Base-by-base conservation (phyloP, 1,284 basidiomycete species). In the Rhizoctonia solani region DNA sequence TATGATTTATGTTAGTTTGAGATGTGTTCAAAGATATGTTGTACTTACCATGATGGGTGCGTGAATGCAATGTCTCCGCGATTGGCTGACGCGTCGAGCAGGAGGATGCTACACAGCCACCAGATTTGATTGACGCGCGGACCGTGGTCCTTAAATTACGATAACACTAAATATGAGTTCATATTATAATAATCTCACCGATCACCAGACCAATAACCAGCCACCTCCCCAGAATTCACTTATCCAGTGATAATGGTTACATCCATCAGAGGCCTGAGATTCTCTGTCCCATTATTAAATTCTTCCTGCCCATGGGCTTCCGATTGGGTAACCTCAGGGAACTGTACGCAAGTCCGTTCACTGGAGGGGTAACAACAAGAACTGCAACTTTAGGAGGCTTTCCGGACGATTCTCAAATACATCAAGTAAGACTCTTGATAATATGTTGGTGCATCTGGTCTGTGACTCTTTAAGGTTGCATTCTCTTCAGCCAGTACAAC, bases 281-380 rank as follows among this genome's bases (percentile, higher is more conserved):
- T 84, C 54, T 66, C 75, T n/a, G 89, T 88, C 6, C 80, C 87
- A 8, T 76, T 92, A 47, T 79, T 92, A 69, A 92, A 92, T 74
- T 82, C 88, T 1, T 86, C 91, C 13, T 90, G 87, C 71, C 85
- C 86, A 14, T 92, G 90, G 90, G 87, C 89, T 2, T 88, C 88
- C 1, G 83, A 87, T 71, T 81, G 27, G 72, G 79, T 16, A 86
- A 92, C 69, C 81, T 93, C 19, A 76, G 79, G 30, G 82, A 80
- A 27, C 78, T 93, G 49, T 90, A 88, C 75, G 79, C 83, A 47
- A 88, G 80, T 14, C 80, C 83, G 0, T 80, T 82, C 72, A 92
- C 88, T 0, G 88, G 89, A 14, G 91, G 88, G 2, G 84, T 93
- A 53, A 89, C 87, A 5, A 92, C 88, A 5, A 82, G 91, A 32